Evolutionary conservation across 805 yeast species (phyloP).

Genomic region (Blastobotrys muscicola): DNA sequence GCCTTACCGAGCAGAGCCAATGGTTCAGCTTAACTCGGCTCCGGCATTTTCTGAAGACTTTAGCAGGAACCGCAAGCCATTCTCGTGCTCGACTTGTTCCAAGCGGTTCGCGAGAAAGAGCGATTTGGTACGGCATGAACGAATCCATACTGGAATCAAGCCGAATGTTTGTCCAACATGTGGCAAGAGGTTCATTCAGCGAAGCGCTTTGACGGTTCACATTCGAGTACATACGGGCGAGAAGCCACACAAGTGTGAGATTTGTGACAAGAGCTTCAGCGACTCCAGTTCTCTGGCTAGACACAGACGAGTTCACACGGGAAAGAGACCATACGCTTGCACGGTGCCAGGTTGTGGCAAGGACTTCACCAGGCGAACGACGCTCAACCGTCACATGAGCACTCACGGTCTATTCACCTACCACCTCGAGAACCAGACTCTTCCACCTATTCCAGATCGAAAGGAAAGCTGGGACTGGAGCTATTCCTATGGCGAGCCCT

Average conservation of each 20-base stretch:
- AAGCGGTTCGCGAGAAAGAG: conserved; percentile 66
- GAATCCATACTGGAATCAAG: conserved; percentile 43
- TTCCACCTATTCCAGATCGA: too few species aligned
- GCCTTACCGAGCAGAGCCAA: too few species aligned
- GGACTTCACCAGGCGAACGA: conserved; percentile 76
- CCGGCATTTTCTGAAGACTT: too few species aligned
- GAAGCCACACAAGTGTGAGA: conserved; percentile 53
- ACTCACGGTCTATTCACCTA: conserved; percentile 33
- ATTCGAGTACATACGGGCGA: conserved; percentile 75
- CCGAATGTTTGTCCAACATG: conserved; percentile 44
- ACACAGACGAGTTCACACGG: conserved; percentile 79
- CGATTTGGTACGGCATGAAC: conserved; percentile 72
- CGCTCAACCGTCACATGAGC: conserved; percentile 64
- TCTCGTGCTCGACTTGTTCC: conserved; percentile 39
- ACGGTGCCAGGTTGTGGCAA: conserved; percentile 55
- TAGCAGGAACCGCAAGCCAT: conserved; percentile 15
- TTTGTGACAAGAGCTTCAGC: conserved; percentile 27
- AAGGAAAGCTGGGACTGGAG: too few species aligned
- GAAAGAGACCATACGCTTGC: conserved; percentile 77
- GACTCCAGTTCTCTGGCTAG: conserved; percentile 51
- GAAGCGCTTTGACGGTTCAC: conserved; percentile 75
- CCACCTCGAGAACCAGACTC: too few species aligned
- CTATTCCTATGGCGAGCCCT: too few species aligned
- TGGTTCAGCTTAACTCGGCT: too few species aligned
- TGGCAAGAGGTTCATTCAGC: conserved; percentile 69